Evolutionary conservation across 805 yeast genomes (phyloP), one percentile per base, ranked within the genome.

Genomic region (Candida maltosa): DNA sequence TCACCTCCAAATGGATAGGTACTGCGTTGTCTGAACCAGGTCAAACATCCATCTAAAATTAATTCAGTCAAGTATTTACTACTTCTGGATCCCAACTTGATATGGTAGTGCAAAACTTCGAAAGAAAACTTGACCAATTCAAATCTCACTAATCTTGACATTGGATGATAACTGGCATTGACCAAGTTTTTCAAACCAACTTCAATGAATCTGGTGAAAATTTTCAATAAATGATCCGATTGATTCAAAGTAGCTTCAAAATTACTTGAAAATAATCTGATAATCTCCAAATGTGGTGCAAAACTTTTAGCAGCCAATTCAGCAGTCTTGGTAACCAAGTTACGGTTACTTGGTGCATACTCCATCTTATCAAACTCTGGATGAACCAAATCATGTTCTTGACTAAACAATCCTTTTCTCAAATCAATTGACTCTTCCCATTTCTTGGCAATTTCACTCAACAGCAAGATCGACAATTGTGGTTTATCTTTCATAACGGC

Each of bases 1-100:
- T 91, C 87, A 8, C 87, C 82, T 3, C 98, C 97, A 62, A 73
- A 88, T 11, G 97, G 96, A 64, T 82, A 83, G 3, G 72, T 65
- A 2, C 77, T 67, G 15, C 75, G 68, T 30, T 65, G 70, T 16
- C 68, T 69, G 53, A 87, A 93, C 96, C 97, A 89, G 1, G 83
- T 70, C 28, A 93, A 67, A 0, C 83, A 74, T 12, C 87, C 87
- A 37, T 75, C 78, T 16, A 84, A 54, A 11, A 88, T 71, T 3
- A 73, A 58, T 24, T 62, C 62, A 1, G 75, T 73, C 45, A 88
- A 58, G 2, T 56, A 48, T 2, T 57, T 40, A 16, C 66, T 62
- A 39, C 70, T 68, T 42, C 72, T 65, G 1, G 81, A 68, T 4
- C 66, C 67, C 31, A 78, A 66, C 37, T 69, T 67, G 29, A 56